Percentiles rank a stretch among this genome's conserved stretches.
These are phyloP conservation scores for Nemania sp. DNA, from an alignment of 2,329 filamentous ascomycete species.

Conservation along the genomic window DNA sequence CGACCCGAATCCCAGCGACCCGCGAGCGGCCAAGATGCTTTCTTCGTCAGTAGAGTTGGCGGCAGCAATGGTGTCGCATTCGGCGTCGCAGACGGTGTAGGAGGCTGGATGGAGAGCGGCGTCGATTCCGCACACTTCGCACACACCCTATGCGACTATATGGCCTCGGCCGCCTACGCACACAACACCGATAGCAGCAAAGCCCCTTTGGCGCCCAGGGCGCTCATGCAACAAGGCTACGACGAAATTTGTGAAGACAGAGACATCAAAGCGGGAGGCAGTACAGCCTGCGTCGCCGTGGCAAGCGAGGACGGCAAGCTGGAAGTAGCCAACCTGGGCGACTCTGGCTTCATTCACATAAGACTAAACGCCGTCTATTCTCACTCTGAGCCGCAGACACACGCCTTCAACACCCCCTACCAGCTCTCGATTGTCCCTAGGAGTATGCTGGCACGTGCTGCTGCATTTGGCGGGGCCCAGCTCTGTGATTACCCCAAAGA, in stretches of 20 bases:
- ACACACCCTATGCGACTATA: conserved; percentile 89
- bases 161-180: conserved; percentile 74
- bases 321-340: conserved; percentile 91
- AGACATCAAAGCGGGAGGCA: conserved; percentile 78
- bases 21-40: conserved; percentile 90
- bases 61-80: conserved; percentile 74
- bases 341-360: conserved; percentile 90
- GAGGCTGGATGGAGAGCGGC: conserved; percentile 90
- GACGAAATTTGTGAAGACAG: conserved; percentile 76
- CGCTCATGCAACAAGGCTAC: conserved; percentile 82
- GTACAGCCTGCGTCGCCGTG: conserved; percentile 87
- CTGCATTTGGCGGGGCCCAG: conserved; percentile 79
- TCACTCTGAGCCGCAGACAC: conserved; percentile 84
- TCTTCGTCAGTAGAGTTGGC: conserved; percentile 85
- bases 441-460: conserved; percentile 75
- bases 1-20: conserved; percentile 64
- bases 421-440: conserved; percentile 88
- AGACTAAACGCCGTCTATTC: conserved; percentile 83
- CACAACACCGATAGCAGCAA: conserved; percentile 45
- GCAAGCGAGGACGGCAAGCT: conserved; percentile 72
- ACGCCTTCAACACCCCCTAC: conserved; percentile 97
- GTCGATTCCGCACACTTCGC: conserved; percentile 96
- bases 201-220: conserved; percentile 60
- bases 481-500: conserved; percentile 84
- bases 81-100: conserved; percentile 91